Conservation (phyloP, 257 asterid genomes). For the Solanum sitiens region DNA sequence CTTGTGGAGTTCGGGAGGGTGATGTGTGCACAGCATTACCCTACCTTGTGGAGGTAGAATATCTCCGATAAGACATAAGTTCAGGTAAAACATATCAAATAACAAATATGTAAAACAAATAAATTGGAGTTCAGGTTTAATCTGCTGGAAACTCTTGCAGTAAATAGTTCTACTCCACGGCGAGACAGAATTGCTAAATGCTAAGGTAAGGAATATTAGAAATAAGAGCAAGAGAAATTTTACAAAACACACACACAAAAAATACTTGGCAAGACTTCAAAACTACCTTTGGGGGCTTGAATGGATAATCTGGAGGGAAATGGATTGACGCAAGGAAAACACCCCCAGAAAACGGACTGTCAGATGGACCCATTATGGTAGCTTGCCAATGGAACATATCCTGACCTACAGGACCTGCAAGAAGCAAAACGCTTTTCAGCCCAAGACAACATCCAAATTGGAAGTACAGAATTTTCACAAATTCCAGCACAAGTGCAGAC, state of each 20-base stretch:
- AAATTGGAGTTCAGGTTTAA: not conserved
- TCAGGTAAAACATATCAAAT: not conserved
- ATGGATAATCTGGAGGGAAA: conserved; percentile 78
- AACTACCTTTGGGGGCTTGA: conserved; percentile 75
- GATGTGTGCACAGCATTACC: not conserved
- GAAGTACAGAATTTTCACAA: not conserved
- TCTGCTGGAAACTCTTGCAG: not conserved
- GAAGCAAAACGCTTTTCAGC: not conserved
- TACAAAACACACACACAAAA: not conserved
- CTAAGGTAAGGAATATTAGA: not conserved
- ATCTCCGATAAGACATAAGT: not conserved
- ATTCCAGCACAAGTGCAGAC: not conserved
- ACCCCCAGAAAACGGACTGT: conserved; percentile 76
- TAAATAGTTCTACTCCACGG: not conserved
- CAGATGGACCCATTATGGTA: conserved; percentile 75
- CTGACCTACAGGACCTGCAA: conserved; percentile 62
- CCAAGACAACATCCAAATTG: not conserved
- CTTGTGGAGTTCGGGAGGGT: not conserved
- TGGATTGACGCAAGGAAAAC: conserved; percentile 57
- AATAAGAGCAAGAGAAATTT: not conserved
- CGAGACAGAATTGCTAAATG: not conserved
- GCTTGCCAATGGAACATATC: conserved; percentile 86
- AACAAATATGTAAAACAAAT: not conserved
- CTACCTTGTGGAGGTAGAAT: not conserved
- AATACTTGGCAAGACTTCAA: not conserved